Conservation (phyloP, 2,329 filamentous ascomycete genomes). For the Tolypocladium pustulatum region DNA sequence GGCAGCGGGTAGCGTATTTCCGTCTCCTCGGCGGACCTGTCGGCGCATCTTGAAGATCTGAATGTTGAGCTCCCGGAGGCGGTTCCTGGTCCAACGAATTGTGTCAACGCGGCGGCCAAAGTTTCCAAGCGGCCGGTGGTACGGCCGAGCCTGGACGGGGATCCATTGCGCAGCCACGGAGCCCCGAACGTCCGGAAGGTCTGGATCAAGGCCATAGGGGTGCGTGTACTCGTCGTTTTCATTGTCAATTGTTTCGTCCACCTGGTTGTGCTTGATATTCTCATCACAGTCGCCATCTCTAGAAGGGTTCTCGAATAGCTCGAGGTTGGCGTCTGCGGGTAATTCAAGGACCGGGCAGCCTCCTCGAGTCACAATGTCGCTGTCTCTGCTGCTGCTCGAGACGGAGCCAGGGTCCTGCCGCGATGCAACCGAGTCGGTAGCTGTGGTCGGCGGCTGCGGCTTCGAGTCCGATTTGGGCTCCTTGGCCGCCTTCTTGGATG, state of each 20-base stretch:
- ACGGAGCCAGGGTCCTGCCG: conserved; percentile 1
- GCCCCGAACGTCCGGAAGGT: conserved; percentile 29
- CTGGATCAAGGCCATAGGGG: conserved; percentile 22
- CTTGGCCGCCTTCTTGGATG: conserved; percentile 1
- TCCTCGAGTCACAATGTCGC: not conserved
- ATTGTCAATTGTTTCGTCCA: conserved; percentile 5
- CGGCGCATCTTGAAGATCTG: conserved; percentile 55
- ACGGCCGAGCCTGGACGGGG: conserved; percentile 60
- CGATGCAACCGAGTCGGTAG: not conserved
- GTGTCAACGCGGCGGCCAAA: conserved; percentile 88
- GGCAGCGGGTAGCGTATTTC: conserved; percentile 60
- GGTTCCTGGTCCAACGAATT: conserved; percentile 73
- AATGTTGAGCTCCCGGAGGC: conserved; percentile 26
- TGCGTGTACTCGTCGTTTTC: conserved; percentile 24
- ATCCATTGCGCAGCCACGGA: conserved; percentile 65
- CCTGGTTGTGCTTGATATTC: not conserved
- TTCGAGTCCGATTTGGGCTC: conserved; percentile 1
- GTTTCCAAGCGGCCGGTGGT: conserved; percentile 55
- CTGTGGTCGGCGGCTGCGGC: not conserved
- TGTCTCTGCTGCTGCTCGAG: conserved; percentile 1
- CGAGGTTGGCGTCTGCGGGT: conserved; percentile 3
- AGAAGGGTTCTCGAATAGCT: not conserved
- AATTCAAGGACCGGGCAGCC: conserved; percentile 4
- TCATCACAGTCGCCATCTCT: not conserved
- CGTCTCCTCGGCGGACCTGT: conserved; percentile 62